Evolutionary conservation across 2,329 filamentous ascomycete genomes (phyloP).

Genomic region (Coniella lustricola): DNA sequence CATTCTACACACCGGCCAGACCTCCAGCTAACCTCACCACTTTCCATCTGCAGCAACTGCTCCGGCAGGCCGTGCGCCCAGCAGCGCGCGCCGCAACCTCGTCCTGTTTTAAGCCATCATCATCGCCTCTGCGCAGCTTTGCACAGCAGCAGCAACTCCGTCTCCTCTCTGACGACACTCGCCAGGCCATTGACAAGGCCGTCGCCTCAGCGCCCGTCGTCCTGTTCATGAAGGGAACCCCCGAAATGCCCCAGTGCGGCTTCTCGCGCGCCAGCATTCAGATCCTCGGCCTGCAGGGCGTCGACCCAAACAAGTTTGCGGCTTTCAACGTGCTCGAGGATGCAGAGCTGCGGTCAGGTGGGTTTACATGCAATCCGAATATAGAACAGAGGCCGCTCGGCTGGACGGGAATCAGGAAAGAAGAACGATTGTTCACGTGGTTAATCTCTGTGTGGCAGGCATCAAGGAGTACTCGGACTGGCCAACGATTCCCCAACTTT

Average conservation of each 20-base stretch:
- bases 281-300: constrained; percentile 88
- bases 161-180: constrained; percentile 73
- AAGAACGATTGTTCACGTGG: neutral
- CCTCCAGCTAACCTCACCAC: neutral
- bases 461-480: constrained; percentile 99
- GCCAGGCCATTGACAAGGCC: constrained; percentile 81
- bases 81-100: constrained; percentile 8
- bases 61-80: constrained; percentile 11
- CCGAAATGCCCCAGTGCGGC: constrained; percentile 72
- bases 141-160: constrained; percentile 34
- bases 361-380: constrained; percentile 18
- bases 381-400: neutral
- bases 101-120: constrained; percentile 3
- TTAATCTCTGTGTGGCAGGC: constrained; percentile 40
- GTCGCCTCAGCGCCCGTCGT: constrained; percentile 85
- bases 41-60: constrained; percentile 7
- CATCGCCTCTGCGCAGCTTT: constrained; percentile 17
- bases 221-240: constrained; percentile 89
- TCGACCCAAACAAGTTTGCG: constrained; percentile 93
- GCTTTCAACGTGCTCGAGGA: constrained; percentile 97
- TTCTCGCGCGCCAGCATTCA: constrained; percentile 94
- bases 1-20: no score
- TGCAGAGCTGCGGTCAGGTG: constrained; percentile 74
- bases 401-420: neutral
- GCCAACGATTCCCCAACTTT: constrained; percentile 97